Evolutionary conservation across 352 stramenopile genomes (phyloP), one percentile per base, ranked within the genome.

Genomic region (Phytophthora parvispora): DNA sequence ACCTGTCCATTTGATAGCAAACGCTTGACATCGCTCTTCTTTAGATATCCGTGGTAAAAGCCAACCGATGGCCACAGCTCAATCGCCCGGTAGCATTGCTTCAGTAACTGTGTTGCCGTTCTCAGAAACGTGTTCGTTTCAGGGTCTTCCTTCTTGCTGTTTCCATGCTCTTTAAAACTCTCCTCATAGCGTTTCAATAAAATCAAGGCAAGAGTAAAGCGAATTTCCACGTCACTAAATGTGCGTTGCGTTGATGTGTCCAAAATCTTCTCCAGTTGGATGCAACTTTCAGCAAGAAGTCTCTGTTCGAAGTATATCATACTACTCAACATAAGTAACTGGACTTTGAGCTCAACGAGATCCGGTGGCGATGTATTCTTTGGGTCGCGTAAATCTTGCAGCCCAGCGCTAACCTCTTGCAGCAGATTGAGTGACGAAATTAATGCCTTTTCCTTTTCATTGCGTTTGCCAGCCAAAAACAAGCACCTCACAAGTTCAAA

Each of bases 41-140:
- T 64, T 2, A 91, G 6, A 2, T 29, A 24, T 6, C 81, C 81
- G 36, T 90, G 79, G 22, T 89, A 91, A 52, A 78, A 92, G 3
- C 84, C 82, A 42, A 91, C 80, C 13, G 60, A 67, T 2, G 77
- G 74, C 79, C 73, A 84, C 24, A 91, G 27, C 29, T 91, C 84
- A n/a, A 92, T 67, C 12, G 64, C 40, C 31, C 80, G 81, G 42
- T 80, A 89, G 51, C 78, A 90, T 6, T 59, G 47, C 47, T 78
- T 75, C 12, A 92, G 38, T 40, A 77, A 24, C 22, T 56, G 28
- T n/a, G 64, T 51, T 10, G 72, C 60, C 42, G 42, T 72, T 50
- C 42, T 63, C 32, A 75, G n/a, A 6, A 60, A 62, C 6, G 57
- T 52, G 22, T 45, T 60, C 18, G 27, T 51, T 63, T 75, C 60